Evolutionary conservation across 208 protist genomes (phyloP).

Genomic region (Wallacemonas collosoma): DNA sequence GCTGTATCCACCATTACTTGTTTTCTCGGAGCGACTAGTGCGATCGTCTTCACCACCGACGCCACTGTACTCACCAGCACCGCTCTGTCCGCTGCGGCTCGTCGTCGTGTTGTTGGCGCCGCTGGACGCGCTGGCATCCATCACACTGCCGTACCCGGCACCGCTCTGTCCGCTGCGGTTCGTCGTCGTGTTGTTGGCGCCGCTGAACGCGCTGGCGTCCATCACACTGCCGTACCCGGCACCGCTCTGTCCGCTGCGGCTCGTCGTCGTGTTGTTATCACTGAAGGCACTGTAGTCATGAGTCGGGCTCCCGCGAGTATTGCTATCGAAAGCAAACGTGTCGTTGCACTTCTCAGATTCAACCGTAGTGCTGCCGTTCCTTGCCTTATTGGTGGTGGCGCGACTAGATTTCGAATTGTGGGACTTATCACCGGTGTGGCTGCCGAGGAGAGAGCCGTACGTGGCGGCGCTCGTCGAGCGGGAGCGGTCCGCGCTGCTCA

Average conservation of each 20-base stretch:
- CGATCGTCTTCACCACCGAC: background rate
- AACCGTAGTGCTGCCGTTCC: background rate
- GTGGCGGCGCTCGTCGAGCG: background rate
- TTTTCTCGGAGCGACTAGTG: no score
- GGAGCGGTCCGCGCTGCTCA: background rate
- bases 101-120: background rate
- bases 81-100: background rate
- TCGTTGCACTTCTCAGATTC: background rate
- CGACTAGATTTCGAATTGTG: no score
- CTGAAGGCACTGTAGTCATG: background rate
- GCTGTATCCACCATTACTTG: slow-evolving; percentile 23
- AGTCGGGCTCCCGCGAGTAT: no score
- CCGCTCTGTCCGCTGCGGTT: background rate
- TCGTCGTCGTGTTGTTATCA: background rate
- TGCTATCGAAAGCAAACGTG: background rate
- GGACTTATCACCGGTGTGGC: background rate
- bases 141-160: slow-evolving; percentile 1
- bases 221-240: slow-evolving; percentile 16
- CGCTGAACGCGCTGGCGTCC: background rate
- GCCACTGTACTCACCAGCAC: background rate
- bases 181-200: background rate
- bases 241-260: background rate
- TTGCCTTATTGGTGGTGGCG: no score
- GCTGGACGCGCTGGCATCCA: background rate
- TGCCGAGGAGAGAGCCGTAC: slow-evolving; percentile 5